phyloP scores from a whole-genome alignment of 495 filamentous ascomycete species.

The Trichoderma orchidacearum region DNA sequence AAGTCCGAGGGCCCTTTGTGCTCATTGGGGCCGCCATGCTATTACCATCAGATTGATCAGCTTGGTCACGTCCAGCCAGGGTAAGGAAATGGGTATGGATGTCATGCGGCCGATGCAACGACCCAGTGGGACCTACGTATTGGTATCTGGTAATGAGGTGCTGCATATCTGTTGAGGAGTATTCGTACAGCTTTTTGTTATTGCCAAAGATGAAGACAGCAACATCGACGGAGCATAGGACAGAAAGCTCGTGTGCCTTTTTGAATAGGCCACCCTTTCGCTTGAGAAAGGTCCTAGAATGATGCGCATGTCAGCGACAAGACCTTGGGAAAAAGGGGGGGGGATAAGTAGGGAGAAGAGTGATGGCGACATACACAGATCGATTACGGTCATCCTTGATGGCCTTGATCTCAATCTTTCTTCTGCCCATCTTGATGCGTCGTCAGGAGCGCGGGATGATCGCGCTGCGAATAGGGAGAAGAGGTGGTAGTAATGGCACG shows the following conservation, averaged over 20 bases:
- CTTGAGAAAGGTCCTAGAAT: conserved; percentile 85
- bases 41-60: conserved; percentile 15
- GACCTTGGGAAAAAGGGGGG: too few relatives aligned
- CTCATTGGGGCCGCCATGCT: conserved; percentile 89
- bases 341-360: conserved; percentile 6
- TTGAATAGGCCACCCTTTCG: conserved; percentile 98
- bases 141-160: conserved; percentile 76
- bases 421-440: conserved; percentile 39
- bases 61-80: conserved; percentile 4
- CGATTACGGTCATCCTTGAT: conserved; percentile 99
- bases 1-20: conserved; percentile 95
- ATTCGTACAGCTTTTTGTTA: conserved; percentile 98
- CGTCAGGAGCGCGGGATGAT: neutral
- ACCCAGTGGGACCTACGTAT: conserved; percentile 50
- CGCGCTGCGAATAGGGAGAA: neutral
- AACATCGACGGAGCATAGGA: conserved; percentile 95
- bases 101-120: neutral
- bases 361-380: conserved; percentile 66
- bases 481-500: neutral
- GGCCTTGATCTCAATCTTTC: conserved; percentile 97
- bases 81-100: neutral
- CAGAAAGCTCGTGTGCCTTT: conserved; percentile 97
- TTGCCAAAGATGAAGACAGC: conserved; percentile 96
- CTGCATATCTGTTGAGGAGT: conserved; percentile 85
- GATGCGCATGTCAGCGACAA: conserved; percentile 54